phyloP scores from a whole-genome alignment of 768 basidiomycete species.

The Pisolithus microcarpus region DNA sequence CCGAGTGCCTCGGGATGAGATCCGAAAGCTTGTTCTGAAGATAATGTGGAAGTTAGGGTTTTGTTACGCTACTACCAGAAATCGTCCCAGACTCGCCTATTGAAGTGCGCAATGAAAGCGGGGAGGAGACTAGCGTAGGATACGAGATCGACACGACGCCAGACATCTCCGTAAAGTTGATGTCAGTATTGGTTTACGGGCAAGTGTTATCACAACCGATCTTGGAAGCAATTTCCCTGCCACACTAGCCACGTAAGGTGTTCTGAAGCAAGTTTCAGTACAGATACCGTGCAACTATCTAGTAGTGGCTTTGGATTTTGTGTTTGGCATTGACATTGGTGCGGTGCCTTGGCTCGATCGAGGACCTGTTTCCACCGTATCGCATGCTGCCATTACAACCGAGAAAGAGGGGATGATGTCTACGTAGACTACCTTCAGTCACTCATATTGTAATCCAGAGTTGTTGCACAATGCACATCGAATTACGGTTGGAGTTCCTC shows the following conservation, averaged over 20 bases:
- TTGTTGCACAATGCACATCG: not conserved
- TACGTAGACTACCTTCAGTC: too few species aligned
- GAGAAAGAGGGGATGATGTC: too few species aligned
- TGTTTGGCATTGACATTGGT: too few species aligned
- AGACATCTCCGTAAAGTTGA: conserved; percentile 5
- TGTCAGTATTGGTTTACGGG: conserved; percentile 8
- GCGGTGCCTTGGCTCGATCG: too few species aligned
- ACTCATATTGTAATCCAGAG: too few species aligned
- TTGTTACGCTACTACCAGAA: not conserved
- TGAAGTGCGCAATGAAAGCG: conserved; percentile 44
- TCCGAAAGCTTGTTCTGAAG: conserved; percentile 73
- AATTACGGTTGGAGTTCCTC: not conserved
- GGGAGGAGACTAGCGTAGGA: conserved; percentile 44
- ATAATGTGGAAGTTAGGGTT: not conserved
- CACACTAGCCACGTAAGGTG: not conserved
- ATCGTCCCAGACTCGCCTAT: conserved; percentile 44
- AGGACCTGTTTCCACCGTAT: too few species aligned
- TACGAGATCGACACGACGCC: conserved; percentile 54
- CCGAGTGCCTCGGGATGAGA: conserved; percentile 70
- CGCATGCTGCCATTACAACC: too few species aligned
- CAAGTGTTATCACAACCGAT: not conserved
- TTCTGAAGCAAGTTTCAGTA: too few species aligned
- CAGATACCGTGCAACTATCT: too few species aligned
- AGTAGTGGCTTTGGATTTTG: too few species aligned
- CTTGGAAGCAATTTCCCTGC: not conserved